phyloP scores from a whole-genome alignment of 108 stramenopile genomes.

The Conticribra weissflogii region DNA sequence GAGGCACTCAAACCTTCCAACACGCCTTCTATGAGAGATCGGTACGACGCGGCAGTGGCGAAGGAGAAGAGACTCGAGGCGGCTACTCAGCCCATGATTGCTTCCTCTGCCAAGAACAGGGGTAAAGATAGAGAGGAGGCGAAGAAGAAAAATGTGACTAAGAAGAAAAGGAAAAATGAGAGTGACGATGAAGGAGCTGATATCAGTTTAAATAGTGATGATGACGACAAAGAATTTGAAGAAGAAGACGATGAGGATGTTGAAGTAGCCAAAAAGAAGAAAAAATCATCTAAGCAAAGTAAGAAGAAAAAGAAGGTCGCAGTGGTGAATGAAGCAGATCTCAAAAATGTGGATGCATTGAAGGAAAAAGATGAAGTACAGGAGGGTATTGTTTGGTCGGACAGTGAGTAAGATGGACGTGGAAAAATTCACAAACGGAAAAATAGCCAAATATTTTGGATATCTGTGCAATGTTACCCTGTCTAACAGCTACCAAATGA shows the following conservation, averaged over 20 bases:
- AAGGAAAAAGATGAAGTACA: slow-evolving; percentile 78
- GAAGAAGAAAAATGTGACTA: slow-evolving; percentile 41
- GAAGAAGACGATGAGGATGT: slow-evolving; percentile 30
- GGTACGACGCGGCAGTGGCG: slow-evolving; percentile 69
- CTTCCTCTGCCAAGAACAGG: slow-evolving; percentile 19
- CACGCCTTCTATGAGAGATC: slow-evolving; percentile 76
- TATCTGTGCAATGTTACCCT: too few species aligned
- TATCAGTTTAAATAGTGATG: neutral
- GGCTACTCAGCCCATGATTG: slow-evolving; percentile 44
- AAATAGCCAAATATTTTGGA: too few species aligned
- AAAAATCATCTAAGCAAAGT: slow-evolving; percentile 7
- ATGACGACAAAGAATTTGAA: slow-evolving; percentile 34
- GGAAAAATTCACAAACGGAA: too few species aligned
- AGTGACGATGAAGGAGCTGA: slow-evolving; percentile 22
- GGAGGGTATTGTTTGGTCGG: slow-evolving; percentile 88
- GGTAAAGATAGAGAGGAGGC: neutral
- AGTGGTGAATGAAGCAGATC: slow-evolving; percentile 42
- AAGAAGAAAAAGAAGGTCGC: slow-evolving; percentile 24
- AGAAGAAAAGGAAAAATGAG: slow-evolving; percentile 35
- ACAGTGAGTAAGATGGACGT: slow-evolving; percentile 71
- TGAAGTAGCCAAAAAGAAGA: slow-evolving; percentile 8
- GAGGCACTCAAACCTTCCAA: slow-evolving; percentile 75
- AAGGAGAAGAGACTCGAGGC: slow-evolving; percentile 75
- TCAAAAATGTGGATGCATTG: slow-evolving; percentile 55
- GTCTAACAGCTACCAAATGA: too few species aligned